phyloP scores from a whole-genome alignment of 106 monocot genomes.

The Dioscorea dumetorum region DNA sequence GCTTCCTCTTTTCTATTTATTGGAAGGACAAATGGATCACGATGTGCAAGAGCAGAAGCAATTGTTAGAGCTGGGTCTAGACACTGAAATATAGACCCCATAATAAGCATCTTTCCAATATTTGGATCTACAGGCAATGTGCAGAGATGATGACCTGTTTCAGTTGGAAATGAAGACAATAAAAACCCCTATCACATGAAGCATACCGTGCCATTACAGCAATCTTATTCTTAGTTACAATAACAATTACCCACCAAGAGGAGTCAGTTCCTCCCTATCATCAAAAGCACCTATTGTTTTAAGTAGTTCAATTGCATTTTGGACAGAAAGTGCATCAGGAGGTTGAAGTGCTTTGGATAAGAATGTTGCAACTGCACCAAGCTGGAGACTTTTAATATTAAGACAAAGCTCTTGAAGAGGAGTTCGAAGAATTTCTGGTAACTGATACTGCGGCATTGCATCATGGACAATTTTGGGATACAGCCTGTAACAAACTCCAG shows the following conservation, averaged over 20 bases:
- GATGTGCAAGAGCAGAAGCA: conserved; percentile 91
- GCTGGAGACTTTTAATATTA: conserved; percentile 82
- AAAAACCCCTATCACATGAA: background rate
- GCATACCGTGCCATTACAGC: background rate
- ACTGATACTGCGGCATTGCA: conserved; percentile 83
- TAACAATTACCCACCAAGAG: conserved; percentile 56
- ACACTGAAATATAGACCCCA: conserved; percentile 94
- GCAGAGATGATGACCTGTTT: conserved; percentile 73
- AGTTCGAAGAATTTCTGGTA: conserved; percentile 97
- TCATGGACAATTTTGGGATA: conserved; percentile 94
- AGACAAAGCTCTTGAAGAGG: conserved; percentile 95
- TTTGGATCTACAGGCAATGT: conserved; percentile 91
- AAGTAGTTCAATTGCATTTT: conserved; percentile 92
- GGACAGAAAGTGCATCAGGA: conserved; percentile 84
- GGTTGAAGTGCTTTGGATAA: conserved; percentile 88
- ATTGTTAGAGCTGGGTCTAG: conserved; percentile 89
- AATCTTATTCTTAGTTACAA: background rate
- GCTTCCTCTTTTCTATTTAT: conserved; percentile 93
- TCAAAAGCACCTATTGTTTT: conserved; percentile 90
- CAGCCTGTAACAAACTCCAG: conserved; percentile 83
- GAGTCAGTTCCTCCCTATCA: conserved; percentile 82
- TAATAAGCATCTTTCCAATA: conserved; percentile 95
- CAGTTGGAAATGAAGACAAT: background rate
- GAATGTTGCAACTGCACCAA: conserved; percentile 78
- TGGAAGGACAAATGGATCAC: conserved; percentile 94